Percentiles rank a stretch among this genome's conserved stretches.
Evolutionary conservation across 2,329 filamentous ascomycete genomes (phyloP).

Genomic region (Colletotrichum eleusines): DNA sequence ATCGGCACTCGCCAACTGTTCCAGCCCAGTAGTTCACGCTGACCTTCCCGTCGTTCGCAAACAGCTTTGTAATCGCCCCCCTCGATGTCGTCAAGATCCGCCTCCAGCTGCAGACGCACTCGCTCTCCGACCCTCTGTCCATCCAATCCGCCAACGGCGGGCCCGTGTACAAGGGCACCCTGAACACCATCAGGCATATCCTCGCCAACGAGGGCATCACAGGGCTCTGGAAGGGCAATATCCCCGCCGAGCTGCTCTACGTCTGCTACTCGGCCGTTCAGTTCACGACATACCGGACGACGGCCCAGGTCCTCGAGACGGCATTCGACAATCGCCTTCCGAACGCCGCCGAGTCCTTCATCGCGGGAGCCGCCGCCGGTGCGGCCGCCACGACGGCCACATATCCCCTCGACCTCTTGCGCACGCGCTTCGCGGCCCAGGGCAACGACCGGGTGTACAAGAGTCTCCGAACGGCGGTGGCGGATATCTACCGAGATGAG

Average conservation of each 20-base stretch:
- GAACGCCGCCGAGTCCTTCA: slow-evolving; percentile 79
- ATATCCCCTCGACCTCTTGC: slow-evolving; percentile 92
- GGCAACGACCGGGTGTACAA: slow-evolving; percentile 83
- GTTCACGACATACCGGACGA: slow-evolving; percentile 87
- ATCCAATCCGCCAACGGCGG: slow-evolving; percentile 61
- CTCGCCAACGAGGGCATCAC: slow-evolving; percentile 84
- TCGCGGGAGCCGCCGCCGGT: slow-evolving; percentile 86
- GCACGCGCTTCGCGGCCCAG: slow-evolving; percentile 97
- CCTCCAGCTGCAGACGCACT: slow-evolving; percentile 91
- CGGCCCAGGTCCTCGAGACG: slow-evolving; percentile 74
- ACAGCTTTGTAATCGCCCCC: slow-evolving; percentile 90
- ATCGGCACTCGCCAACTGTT: slow-evolving; percentile 12
- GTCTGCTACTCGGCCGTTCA: slow-evolving; percentile 90
- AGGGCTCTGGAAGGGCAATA: slow-evolving; percentile 96
- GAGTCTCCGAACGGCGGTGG: slow-evolving; percentile 76
- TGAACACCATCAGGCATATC: slow-evolving; percentile 82
- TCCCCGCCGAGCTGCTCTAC: slow-evolving; percentile 95
- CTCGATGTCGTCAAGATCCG: slow-evolving; percentile 99
- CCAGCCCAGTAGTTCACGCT: slow-evolving; percentile 30
- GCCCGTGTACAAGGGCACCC: slow-evolving; percentile 78
- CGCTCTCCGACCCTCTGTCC: slow-evolving; percentile 78
- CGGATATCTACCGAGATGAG: slow-evolving; percentile 80
- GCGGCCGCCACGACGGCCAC: slow-evolving; percentile 84
- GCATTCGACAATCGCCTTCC: slow-evolving; percentile 63
- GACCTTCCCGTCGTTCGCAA: slow-evolving; percentile 25